phyloP scores from a whole-genome alignment of 331 rosid species.

The Cydonia oblonga region DNA sequence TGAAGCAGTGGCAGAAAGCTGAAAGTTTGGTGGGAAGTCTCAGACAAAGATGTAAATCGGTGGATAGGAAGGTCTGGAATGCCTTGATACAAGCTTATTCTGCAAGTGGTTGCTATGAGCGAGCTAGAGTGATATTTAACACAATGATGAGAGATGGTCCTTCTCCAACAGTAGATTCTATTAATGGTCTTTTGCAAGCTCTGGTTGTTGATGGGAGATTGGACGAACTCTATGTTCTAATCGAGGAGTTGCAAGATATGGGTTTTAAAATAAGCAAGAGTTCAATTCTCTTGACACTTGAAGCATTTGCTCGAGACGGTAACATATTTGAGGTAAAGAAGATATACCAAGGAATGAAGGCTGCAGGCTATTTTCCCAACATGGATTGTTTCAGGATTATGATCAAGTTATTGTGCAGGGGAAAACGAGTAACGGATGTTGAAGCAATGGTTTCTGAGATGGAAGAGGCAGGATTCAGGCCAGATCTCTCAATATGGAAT shows the following conservation, averaged over 20 bases:
- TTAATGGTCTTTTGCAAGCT: slow-evolving; percentile 74
- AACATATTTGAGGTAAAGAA: slow-evolving; percentile 84
- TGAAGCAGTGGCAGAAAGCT: slow-evolving; percentile 80
- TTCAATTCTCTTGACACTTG: slow-evolving; percentile 79
- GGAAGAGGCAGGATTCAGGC: slow-evolving; percentile 80
- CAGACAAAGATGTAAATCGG: slow-evolving; percentile 34
- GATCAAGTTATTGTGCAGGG: slow-evolving; percentile 62
- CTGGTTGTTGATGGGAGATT: slow-evolving; percentile 68
- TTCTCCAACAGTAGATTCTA: slow-evolving; percentile 69
- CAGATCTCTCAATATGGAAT: slow-evolving; percentile 72
- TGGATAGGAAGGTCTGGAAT: slow-evolving; percentile 88
- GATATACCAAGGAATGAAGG: slow-evolving; percentile 89
- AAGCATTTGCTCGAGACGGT: slow-evolving; percentile 74
- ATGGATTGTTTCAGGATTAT: slow-evolving; percentile 77
- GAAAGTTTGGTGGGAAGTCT: slow-evolving; percentile 80
- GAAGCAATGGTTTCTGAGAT: slow-evolving; percentile 75
- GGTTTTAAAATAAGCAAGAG: slow-evolving; percentile 81
- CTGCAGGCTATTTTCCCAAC: slow-evolving; percentile 86
- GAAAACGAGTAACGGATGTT: slow-evolving; percentile 60
- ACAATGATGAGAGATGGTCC: slow-evolving; percentile 94
- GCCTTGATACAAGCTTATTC: slow-evolving; percentile 85
- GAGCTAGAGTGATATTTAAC: slow-evolving; percentile 88
- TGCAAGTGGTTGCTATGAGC: slow-evolving; percentile 69
- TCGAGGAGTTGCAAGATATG: slow-evolving; percentile 94
- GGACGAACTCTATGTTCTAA: slow-evolving; percentile 67